These are phyloP conservation scores for Ophiostoma australiae DNA, from an alignment of 2,329 filamentous ascomycete species.

Conservation along the genomic window DNA sequence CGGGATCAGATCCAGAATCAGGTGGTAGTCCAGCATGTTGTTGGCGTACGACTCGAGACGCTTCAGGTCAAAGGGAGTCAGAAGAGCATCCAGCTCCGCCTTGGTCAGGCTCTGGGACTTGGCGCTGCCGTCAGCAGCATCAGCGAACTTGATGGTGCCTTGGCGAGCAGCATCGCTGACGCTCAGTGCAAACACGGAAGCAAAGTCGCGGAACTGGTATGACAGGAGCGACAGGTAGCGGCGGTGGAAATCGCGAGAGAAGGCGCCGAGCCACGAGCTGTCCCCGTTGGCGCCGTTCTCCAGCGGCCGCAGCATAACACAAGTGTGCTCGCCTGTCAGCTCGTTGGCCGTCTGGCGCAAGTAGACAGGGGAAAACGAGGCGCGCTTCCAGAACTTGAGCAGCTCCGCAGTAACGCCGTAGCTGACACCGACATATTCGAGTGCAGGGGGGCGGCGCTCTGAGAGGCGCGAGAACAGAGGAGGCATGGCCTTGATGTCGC, in stretches of 20 bases:
- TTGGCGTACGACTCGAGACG: constrained; percentile 92
- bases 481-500: constrained; percentile 87
- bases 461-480: constrained; percentile 85
- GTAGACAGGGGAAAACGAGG: constrained; percentile 82
- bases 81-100: constrained; percentile 65
- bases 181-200: constrained; percentile 70
- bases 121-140: constrained; percentile 53
- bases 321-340: constrained; percentile 93
- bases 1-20: constrained; percentile 89
- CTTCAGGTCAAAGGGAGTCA: constrained; percentile 93
- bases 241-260: constrained; percentile 86
- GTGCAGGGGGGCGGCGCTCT: constrained; percentile 69
- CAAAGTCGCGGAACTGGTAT: constrained; percentile 85
- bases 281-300: constrained; percentile 53
- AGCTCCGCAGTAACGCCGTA: constrained; percentile 83
- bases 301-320: constrained; percentile 89
- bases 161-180: constrained; percentile 79
- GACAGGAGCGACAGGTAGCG: constrained; percentile 87
- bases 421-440: constrained; percentile 94
- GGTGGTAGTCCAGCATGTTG: constrained; percentile 96
- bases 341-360: constrained; percentile 92
- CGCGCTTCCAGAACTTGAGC: constrained; percentile 95
- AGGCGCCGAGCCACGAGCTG: constrained; percentile 80
- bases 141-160: constrained; percentile 41
- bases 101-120: constrained; percentile 56